Evolutionary conservation across 2,329 filamentous ascomycete genomes (phyloP).

Genomic region (Lasiodiplodia citricola): DNA sequence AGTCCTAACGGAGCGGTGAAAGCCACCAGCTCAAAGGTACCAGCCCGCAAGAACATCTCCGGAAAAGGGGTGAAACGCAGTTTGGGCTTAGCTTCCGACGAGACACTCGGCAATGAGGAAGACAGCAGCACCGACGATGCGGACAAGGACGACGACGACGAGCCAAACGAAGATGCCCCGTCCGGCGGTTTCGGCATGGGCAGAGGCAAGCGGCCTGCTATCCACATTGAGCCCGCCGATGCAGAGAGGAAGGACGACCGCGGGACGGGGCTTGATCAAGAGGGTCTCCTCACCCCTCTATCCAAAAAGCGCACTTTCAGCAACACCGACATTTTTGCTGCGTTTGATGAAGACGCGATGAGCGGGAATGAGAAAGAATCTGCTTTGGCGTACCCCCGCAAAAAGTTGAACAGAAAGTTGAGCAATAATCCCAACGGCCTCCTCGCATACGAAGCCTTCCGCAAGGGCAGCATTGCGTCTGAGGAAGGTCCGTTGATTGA

Average conservation of each 20-base stretch:
- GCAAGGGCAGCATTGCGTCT: slow-evolving; percentile 28
- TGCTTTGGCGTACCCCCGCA: slow-evolving; percentile 39
- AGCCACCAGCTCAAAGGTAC: background rate
- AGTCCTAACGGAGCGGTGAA: background rate
- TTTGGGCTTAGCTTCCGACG: slow-evolving; percentile 21
- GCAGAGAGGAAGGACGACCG: slow-evolving; percentile 36
- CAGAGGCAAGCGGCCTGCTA: slow-evolving; percentile 43
- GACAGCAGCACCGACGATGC: slow-evolving; percentile 33
- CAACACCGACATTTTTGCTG: slow-evolving; percentile 45
- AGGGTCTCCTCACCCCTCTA: slow-evolving; percentile 34
- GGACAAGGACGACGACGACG: slow-evolving; percentile 43
- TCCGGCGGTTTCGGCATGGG: slow-evolving; percentile 41
- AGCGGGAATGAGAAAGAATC: slow-evolving; percentile 21
- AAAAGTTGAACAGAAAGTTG: slow-evolving; percentile 44
- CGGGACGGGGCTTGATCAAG: slow-evolving; percentile 29
- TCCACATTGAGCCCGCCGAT: slow-evolving; percentile 41
- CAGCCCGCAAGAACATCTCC: slow-evolving; percentile 2
- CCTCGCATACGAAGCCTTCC: slow-evolving; percentile 40
- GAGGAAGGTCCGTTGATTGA: slow-evolving; percentile 23
- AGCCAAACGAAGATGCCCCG: slow-evolving; percentile 38
- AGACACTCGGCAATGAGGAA: slow-evolving; percentile 26
- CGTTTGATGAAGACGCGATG: slow-evolving; percentile 37
- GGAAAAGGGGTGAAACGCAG: background rate
- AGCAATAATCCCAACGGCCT: slow-evolving; percentile 42
- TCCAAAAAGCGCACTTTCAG: slow-evolving; percentile 47